Base-by-base conservation (phyloP, 495 filamentous ascomycete genomes). In the Venustampulla echinocandica region DNA sequence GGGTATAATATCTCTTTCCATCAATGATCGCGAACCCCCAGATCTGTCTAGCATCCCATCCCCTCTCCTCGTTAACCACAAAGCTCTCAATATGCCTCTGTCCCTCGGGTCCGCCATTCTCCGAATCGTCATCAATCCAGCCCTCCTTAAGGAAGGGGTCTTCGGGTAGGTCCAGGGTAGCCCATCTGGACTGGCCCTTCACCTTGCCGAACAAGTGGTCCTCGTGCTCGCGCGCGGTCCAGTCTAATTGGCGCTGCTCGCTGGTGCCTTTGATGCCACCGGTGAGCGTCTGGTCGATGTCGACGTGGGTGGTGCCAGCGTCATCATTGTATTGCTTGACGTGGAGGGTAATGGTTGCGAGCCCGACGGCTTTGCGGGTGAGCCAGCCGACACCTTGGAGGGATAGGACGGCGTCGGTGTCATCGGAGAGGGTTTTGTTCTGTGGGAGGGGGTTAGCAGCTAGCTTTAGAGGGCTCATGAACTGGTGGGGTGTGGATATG, bases 321-420 rank as follows among this genome's bases (percentile, higher is more conserved):
- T 69, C 63, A 11, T 61, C 69, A 17, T 66, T 62, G 70, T 76
- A 87, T 56, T 88, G 73, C 54, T 77, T 77, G 48, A 85, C 58
- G 41, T 75, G 54, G 18, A 94, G 77, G 10, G 82, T 87, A 15
- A 96, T 61, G 21, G 79, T 85, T 2, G 89, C 84, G 7, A 80
- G 57, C 52, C 64, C 56, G 63, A 95, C 81, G 37, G 76, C 75
- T 69, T 84, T 87, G 65, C 92, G 90, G 27, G 77, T 73, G 44
- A 87, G 53, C 85, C 84, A 98, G 71, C 80, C 64, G 42, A 98
- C 68, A 65, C 82, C 82, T 79, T 96, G 92, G 68, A 92, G 70
- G 27, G 73, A 58, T 35, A 95, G 82, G 47, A 85, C 71, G 6
- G 82, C 69, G 52, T 92, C 86, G 30, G 77, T 68, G 57, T 74